Percentiles rank a stretch among this genome's conserved stretches.
phyloP scores from a whole-genome alignment of 306 rosid genomes.

The Malus sylvestris region DNA sequence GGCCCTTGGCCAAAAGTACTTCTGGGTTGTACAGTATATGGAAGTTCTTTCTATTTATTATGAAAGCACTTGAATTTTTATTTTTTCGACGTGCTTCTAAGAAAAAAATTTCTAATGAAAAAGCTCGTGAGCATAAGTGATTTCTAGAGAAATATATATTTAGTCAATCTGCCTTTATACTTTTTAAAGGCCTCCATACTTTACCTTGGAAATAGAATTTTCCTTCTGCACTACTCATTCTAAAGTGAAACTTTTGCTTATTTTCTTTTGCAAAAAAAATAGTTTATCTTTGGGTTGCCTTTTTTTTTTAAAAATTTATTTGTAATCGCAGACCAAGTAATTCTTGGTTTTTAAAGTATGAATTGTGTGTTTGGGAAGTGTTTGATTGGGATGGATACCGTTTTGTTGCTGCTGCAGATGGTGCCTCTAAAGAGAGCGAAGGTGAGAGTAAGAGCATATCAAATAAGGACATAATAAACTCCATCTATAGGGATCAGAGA shows the following conservation, averaged over 20 bases:
- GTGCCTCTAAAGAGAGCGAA: conserved; percentile 24
- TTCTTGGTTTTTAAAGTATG: not conserved
- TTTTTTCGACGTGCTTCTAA: not conserved
- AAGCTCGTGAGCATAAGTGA: too few species aligned
- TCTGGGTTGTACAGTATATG: not conserved
- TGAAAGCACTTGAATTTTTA: not conserved
- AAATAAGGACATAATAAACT: conserved; percentile 40
- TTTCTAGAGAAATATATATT: too few species aligned
- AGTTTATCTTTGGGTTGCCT: not conserved
- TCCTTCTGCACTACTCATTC: not conserved
- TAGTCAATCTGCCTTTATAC: too few species aligned
- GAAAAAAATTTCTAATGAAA: too few species aligned
- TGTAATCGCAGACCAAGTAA: not conserved
- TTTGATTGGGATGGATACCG: not conserved
- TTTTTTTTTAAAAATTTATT: not conserved
- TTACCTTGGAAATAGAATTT: too few species aligned
- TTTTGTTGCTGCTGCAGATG: conserved; percentile 32
- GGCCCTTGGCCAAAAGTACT: not conserved
- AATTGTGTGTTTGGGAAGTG: not conserved
- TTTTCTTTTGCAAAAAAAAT: not conserved
- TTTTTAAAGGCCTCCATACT: too few species aligned
- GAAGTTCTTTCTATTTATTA: not conserved
- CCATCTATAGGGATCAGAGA: conserved; percentile 62
- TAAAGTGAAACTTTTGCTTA: not conserved
- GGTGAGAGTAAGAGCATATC: conserved; percentile 31